Evolutionary conservation across 2,329 filamentous ascomycete genomes (phyloP).

Genomic region (Phaeosphaeria sp.): DNA sequence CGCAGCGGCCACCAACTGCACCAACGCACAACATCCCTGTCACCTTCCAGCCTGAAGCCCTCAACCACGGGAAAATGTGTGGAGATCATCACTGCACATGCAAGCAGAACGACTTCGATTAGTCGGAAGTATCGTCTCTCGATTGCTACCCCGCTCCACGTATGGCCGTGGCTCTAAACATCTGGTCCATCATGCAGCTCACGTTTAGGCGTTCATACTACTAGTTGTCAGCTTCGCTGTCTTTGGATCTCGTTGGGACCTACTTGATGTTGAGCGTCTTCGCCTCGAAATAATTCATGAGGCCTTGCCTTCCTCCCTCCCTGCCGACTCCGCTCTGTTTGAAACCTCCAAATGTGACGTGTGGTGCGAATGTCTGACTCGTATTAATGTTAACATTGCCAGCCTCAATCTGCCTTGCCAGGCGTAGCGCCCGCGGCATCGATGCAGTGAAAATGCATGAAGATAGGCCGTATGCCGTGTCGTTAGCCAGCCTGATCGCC

Average conservation of each 20-base stretch:
- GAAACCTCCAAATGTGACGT: constrained; percentile 41
- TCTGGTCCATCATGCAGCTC: not conserved
- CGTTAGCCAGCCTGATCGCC: constrained; percentile 39
- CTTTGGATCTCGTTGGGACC: constrained; percentile 6
- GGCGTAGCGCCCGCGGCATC: constrained; percentile 24
- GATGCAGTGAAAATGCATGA: constrained; percentile 32
- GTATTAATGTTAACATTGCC: constrained; percentile 44
- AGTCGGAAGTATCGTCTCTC: not conserved
- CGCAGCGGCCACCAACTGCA: constrained; percentile 1
- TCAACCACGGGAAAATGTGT: not conserved
- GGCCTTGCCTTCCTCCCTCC: constrained; percentile 34
- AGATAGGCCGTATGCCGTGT: constrained; percentile 37
- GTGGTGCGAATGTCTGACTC: constrained; percentile 17
- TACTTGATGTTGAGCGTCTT: constrained; percentile 44
- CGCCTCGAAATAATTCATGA: constrained; percentile 34
- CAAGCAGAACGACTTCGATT: not conserved
- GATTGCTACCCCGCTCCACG: not conserved
- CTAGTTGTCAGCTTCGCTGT: not conserved
- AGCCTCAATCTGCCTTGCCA: constrained; percentile 39
- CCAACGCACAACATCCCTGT: constrained; percentile 1
- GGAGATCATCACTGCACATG: constrained; percentile 3
- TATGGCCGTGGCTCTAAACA: not conserved
- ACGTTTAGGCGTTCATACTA: constrained; percentile 5
- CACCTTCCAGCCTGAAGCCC: not conserved
- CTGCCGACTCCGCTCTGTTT: constrained; percentile 44